Base-by-base conservation (phyloP, 768 basidiomycete species). In the Lactifluus volemus region DNA sequence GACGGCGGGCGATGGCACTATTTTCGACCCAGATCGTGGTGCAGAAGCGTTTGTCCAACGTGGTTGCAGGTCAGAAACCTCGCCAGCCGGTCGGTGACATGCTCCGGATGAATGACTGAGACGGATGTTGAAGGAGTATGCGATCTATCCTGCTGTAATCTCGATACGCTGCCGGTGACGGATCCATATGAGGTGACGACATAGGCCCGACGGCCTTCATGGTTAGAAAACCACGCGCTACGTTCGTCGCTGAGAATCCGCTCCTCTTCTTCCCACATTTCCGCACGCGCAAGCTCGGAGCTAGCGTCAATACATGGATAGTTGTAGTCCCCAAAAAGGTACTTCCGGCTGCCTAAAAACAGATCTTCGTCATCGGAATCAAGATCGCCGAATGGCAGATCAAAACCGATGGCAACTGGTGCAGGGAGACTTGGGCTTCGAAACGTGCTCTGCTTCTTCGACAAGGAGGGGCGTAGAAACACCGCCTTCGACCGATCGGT, bases 241-340 rank as follows among this genome's bases (percentile, higher is more conserved):
- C 88, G 80, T 72, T 86, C 85, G 65, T 91, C 83, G 49, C 83
- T 75, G 65, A 95, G 70, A 39, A 94, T 85, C 44, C 89, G 80
- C 69, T 95, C 90, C 71, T 97, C 93, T 68, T 92, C 90, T 59
- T 85, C 82, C 84, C 90, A 89, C 71, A 89, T 86, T 49, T 75
- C 70, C 36, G 74, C 73, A 62, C 83, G 75, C 19, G 88, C 89
- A 17, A 72, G 67, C 72, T 94, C 90, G 29, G 86, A 83, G 73
- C 89, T 93, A 51, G 91, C 88, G 68, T 96, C 94, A 62, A 94
- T 85, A 58, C 83, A 84, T 0, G 93, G 94, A 70, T 95, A 96
- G 68, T 89, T 82, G 70, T 93, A 92, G 73, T 95, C 89, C 5
- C 92, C 92, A 66, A 93, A 98, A 29, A 95, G 78, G 62, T 92